These are phyloP conservation scores for Ophiostoma pallidulum DNA, from an alignment of 2,329 filamentous ascomycete species.

Conservation along the genomic window DNA sequence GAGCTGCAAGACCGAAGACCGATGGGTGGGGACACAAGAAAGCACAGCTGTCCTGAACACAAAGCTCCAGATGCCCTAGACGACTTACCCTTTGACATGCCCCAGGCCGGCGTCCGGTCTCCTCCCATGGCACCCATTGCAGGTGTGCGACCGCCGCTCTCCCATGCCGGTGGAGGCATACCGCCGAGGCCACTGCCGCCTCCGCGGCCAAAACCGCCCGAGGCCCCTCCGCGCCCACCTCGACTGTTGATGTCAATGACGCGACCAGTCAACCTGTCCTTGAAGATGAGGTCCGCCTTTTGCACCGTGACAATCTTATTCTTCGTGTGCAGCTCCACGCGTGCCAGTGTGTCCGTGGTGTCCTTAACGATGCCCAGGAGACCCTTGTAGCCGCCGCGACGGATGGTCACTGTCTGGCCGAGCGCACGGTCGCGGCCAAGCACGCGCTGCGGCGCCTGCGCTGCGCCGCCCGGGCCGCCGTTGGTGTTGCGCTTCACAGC, in stretches of 20 bases:
- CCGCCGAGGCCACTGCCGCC: conserved; percentile 22
- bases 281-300: conserved; percentile 73
- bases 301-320: conserved; percentile 80
- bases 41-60: too few relatives aligned
- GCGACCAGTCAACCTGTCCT: conserved; percentile 72
- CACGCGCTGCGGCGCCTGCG: conserved; percentile 61
- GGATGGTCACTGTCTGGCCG: conserved; percentile 84
- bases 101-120: conserved; percentile 71
- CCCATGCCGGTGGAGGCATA: conserved; percentile 42
- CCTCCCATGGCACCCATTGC: conserved; percentile 47
- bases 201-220: conserved; percentile 18
- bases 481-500: conserved; percentile 64
- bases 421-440: conserved; percentile 76
- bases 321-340: conserved; percentile 90
- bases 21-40: not conserved
- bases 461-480: conserved; percentile 40
- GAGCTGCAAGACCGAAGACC: not conserved
- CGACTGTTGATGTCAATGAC: conserved; percentile 57
- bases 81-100: conserved; percentile 54
- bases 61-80: too few relatives aligned
- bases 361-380: conserved; percentile 93
- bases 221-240: conserved; percentile 30
- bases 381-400: conserved; percentile 83
- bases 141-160: conserved; percentile 59
- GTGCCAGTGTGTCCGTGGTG: conserved; percentile 73